These are phyloP conservation scores for Exophiala viscosa DNA, from an alignment of 2,329 filamentous ascomycete genomes.

Conservation along the genomic window DNA sequence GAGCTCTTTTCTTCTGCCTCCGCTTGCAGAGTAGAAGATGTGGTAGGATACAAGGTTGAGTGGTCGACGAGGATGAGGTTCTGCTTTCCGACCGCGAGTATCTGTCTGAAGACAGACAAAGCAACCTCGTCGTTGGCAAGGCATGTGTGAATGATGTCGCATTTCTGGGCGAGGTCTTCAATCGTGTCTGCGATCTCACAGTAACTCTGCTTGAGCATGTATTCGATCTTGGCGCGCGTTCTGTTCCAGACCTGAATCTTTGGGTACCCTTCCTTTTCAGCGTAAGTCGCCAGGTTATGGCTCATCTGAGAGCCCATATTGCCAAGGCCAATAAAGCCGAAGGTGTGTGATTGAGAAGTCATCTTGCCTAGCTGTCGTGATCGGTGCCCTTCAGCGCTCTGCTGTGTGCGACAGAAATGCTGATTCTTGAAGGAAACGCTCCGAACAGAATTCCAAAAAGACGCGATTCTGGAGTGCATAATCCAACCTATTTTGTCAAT, in stretches of 20 bases:
- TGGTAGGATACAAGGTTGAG: slow-evolving; percentile 9
- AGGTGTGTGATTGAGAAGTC: not conserved
- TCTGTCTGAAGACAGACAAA: slow-evolving; percentile 2
- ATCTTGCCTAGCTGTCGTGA: not conserved
- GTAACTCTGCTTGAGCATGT: not conserved
- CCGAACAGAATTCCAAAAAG: no score
- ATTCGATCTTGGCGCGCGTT: slow-evolving; percentile 3
- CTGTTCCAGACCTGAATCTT: slow-evolving; percentile 9
- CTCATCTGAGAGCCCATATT: slow-evolving; percentile 10
- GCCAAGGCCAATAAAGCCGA: slow-evolving; percentile 8
- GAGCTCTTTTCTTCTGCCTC: not conserved
- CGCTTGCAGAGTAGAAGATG: slow-evolving; percentile 1
- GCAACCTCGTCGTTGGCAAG: slow-evolving; percentile 8
- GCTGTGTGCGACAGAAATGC: no score
- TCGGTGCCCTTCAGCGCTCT: no score
- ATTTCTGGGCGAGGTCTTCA: not conserved
- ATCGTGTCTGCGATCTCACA: not conserved
- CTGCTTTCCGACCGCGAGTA: slow-evolving; percentile 1
- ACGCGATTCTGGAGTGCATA: no score
- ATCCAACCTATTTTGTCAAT: no score
- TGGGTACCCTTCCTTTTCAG: slow-evolving; percentile 2
- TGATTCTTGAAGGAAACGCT: no score
- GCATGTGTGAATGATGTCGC: slow-evolving; percentile 7
- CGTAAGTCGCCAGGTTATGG: slow-evolving; percentile 3
- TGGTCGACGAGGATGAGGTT: slow-evolving; percentile 4